phyloP scores from a whole-genome alignment of 805 yeast species.

The Saccharomycopsis babjevae region DNA sequence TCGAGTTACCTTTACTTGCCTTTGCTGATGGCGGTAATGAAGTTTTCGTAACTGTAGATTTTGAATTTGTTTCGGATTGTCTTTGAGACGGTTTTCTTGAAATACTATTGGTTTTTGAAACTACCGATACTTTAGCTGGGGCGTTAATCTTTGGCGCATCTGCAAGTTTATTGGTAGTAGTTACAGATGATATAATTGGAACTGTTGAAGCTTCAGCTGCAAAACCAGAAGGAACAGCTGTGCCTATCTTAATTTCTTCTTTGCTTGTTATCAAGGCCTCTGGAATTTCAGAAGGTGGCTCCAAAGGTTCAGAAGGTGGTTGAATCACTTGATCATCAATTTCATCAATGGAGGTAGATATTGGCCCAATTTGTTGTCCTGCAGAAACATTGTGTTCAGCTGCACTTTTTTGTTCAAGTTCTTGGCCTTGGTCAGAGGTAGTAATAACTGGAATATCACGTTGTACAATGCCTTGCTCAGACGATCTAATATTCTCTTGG shows the following conservation, averaged over 20 bases:
- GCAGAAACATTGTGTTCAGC: not conserved
- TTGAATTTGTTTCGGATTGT: not conserved
- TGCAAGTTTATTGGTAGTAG: too few relatives aligned
- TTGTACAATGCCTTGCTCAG: not conserved
- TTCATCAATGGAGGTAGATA: not conserved
- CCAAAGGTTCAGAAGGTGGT: not conserved
- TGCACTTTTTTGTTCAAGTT: not conserved
- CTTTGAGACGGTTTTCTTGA: not conserved
- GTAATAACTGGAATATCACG: not conserved
- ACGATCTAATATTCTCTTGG: not conserved
- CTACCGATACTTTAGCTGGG: not conserved
- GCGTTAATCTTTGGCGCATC: not conserved
- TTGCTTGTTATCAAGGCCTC: not conserved
- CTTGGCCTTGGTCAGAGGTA: not conserved
- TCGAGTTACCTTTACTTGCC: not conserved
- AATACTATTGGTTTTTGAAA: not conserved
- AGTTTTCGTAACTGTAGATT: not conserved
- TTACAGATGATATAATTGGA: not conserved
- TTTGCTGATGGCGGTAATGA: not conserved
- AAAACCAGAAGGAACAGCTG: not conserved
- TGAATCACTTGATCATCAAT: not conserved
- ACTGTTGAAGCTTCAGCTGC: not conserved
- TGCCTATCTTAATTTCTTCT: not conserved
- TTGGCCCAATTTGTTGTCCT: not conserved
- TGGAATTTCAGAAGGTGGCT: not conserved